phyloP scores from a whole-genome alignment of 1,139 yeast species.

The Diutina sp. region DNA sequence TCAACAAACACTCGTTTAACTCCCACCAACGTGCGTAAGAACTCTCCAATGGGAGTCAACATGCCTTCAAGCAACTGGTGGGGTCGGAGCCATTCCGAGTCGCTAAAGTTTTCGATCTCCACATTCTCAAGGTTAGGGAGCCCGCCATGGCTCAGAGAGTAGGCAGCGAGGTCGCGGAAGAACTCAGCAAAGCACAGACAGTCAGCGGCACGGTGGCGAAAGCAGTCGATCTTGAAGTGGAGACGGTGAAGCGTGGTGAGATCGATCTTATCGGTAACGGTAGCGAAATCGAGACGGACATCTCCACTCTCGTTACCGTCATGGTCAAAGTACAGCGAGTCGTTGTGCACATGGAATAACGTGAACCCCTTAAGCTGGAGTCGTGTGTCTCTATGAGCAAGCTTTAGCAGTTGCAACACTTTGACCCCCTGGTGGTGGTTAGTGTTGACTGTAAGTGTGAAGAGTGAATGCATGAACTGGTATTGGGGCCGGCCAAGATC shows the following conservation, averaged over 20 bases:
- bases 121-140: slow-evolving; percentile 19
- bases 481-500: slow-evolving; percentile 14
- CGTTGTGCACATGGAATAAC: slow-evolving; percentile 22
- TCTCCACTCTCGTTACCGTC: slow-evolving; percentile 7
- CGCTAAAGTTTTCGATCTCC: slow-evolving; percentile 23
- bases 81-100: slow-evolving; percentile 26
- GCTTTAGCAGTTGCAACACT: slow-evolving; percentile 13
- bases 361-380: slow-evolving; percentile 19
- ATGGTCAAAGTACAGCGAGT: slow-evolving; percentile 4
- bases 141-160: slow-evolving; percentile 13
- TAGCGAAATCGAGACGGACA: slow-evolving; percentile 13
- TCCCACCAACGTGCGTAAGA: slow-evolving; percentile 14
- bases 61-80: slow-evolving; percentile 21
- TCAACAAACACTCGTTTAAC: slow-evolving; percentile 18
- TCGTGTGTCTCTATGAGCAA: slow-evolving; percentile 12
- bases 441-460: slow-evolving; percentile 22
- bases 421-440: slow-evolving; percentile 20
- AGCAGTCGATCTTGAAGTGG: slow-evolving; percentile 22
- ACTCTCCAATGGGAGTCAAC: slow-evolving; percentile 20
- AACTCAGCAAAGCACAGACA: slow-evolving; percentile 22
- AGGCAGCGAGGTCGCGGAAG: slow-evolving; percentile 16
- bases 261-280: slow-evolving; percentile 16
- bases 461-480: slow-evolving; percentile 13
- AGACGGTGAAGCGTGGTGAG: slow-evolving; percentile 13
- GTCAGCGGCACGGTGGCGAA: slow-evolving; percentile 12